Evolutionary conservation across 306 rosid species (phyloP), one percentile per base, ranked within the genome.

Genomic region (Calophaca sinica): DNA sequence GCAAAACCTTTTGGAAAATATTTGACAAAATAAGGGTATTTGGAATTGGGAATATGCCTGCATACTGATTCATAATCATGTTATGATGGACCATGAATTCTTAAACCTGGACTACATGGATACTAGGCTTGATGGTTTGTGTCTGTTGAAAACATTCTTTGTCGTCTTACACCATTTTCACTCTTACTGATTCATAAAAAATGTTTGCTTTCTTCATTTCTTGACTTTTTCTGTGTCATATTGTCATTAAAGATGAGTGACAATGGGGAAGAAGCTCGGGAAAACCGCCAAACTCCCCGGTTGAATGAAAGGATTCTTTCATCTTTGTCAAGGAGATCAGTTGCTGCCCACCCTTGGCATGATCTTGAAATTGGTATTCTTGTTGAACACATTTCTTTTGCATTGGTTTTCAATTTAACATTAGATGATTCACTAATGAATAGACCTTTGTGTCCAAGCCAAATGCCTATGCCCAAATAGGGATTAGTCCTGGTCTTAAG

Each of bases 311-410:
- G 97, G 84, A 94, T 94, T 84, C 97, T 94, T 68, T 94, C 97
- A 51, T 87, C 96, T 76, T 8, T 92, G 80, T 92, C 99, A 28
- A 87, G 88, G 79, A 90, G 93, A 92, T 90, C 97, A 9, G 96
- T 92, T 68, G 99, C 93, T 86, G 97, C 97, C 2, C 96, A 92
- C 83, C 93, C 97, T 58, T 94, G 99, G 99, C 99, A 94, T 86
- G 99, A 92, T 87, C 97, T 92, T 68, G 99, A 94, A 85, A 92
- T 94, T 77, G 97, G 98, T 94, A 90, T 50, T 76, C 3, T 53
- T 12, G 4, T 70, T 28, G 9, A 15, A 38, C 44, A 28, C 31
- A 9, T 61, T 61, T 6, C 36, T 77, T 41, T 7, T 33, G 28
- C 28, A 61, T 42, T 50, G 46, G 5, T 12, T 64, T 66, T 65